phyloP scores from a whole-genome alignment of 352 stramenopile genomes.

The Hyaloperonospora arabidopsidis region DNA sequence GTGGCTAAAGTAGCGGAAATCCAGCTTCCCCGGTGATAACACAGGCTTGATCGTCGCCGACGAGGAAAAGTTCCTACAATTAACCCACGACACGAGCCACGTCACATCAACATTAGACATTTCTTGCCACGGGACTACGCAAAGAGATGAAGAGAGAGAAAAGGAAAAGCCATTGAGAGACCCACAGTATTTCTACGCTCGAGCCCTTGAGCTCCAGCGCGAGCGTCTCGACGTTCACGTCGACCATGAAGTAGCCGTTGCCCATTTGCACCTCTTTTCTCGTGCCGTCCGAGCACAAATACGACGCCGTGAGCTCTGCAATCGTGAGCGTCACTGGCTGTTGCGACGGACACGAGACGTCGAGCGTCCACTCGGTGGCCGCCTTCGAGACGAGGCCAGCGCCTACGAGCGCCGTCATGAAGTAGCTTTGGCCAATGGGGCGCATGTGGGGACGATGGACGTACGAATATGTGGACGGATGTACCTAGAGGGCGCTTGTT shows the following conservation, averaged over 20 bases:
- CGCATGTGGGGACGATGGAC: constrained; percentile 15
- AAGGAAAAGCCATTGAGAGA: not conserved
- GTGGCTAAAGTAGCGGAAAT: not conserved
- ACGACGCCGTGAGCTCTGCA: not conserved
- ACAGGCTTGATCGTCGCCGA: not conserved
- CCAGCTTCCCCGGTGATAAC: not conserved
- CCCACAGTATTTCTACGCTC: constrained; percentile 7
- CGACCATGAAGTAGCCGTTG: constrained; percentile 1
- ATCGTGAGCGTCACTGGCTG: not conserved
- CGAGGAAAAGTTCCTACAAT: not conserved
- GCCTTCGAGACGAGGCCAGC: not conserved
- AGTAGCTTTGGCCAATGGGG: constrained; percentile 10
- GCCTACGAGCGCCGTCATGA: constrained; percentile 2
- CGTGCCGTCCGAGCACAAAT: not conserved
- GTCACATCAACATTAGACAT: not conserved
- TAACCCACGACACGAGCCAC: not conserved
- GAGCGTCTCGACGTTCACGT: constrained; percentile 3
- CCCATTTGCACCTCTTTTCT: not conserved
- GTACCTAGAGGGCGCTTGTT: too few relatives aligned
- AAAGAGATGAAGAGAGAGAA: too few relatives aligned
- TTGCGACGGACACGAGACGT: not conserved
- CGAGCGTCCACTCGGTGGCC: not conserved
- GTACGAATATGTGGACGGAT: not conserved
- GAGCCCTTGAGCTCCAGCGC: constrained; percentile 2
- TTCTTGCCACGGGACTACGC: not conserved